Conservation (phyloP, 352 stramenopile species). For the Phytophthora ohioensis region DNA sequence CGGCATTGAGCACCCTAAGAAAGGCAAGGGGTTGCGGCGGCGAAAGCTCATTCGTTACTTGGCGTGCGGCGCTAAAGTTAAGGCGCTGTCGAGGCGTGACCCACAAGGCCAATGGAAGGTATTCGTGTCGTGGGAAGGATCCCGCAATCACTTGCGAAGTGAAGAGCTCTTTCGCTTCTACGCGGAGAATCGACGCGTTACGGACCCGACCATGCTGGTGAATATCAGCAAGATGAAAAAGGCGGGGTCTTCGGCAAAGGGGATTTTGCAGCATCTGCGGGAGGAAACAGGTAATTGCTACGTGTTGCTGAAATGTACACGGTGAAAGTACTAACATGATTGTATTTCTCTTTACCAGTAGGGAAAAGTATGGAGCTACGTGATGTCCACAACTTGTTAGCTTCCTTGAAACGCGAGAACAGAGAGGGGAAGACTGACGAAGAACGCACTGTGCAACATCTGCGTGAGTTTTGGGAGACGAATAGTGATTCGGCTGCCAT, state of each 20-base stretch:
- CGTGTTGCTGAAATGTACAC: no score
- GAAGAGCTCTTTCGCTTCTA: slow-evolving; percentile 1
- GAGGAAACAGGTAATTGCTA: slow-evolving; percentile 5
- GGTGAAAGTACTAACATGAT: neutral
- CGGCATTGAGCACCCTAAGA: slow-evolving; percentile 15
- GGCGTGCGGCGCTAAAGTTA: neutral
- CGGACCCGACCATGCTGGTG: slow-evolving; percentile 5
- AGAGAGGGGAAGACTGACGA: slow-evolving; percentile 1
- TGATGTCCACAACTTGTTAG: slow-evolving; percentile 20
- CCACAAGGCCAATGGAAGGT: neutral
- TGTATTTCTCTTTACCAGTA: neutral
- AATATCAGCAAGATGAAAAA: neutral
- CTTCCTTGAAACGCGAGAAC: neutral
- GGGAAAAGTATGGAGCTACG: neutral
- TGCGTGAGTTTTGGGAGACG: slow-evolving; percentile 19
- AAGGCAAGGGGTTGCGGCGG: slow-evolving; percentile 11
- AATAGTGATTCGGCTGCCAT: neutral
- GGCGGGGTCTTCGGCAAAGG: slow-evolving; percentile 10
- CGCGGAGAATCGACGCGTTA: slow-evolving; percentile 10
- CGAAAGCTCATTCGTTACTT: neutral
- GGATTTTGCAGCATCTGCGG: slow-evolving; percentile 12
- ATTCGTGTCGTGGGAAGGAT: neutral
- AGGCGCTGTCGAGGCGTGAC: neutral
- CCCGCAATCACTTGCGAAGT: slow-evolving; percentile 1
- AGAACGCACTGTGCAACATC: neutral